Conservation (phyloP, 2,329 filamentous ascomycete species). For the Colletotrichum truncatum region DNA sequence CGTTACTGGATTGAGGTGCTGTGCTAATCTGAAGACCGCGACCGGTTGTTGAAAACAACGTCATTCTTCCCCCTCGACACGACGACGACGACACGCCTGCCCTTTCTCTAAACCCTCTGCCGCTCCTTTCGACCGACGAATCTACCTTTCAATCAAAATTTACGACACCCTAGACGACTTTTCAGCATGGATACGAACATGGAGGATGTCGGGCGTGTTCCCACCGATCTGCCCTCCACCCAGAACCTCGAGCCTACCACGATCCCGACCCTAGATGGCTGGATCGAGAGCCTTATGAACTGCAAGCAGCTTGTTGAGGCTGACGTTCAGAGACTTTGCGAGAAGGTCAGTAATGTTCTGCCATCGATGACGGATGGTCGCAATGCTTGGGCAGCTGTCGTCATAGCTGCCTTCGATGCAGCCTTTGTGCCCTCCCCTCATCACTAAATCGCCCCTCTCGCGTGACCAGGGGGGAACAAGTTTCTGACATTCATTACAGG, state of each 20-base stretch:
- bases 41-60: constrained; percentile 30
- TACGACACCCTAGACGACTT: constrained; percentile 14
- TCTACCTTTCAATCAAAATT: not conserved
- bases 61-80: constrained; percentile 24
- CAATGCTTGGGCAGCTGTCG: constrained; percentile 4
- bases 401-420: constrained; percentile 5
- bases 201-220: constrained; percentile 94
- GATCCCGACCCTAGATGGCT: constrained; percentile 93
- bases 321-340: constrained; percentile 96
- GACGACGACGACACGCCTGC: constrained; percentile 17
- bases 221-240: constrained; percentile 78
- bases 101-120: constrained; percentile 22
- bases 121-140: constrained; percentile 29
- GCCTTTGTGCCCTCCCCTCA: constrained; percentile 22
- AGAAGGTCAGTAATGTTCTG: constrained; percentile 75
- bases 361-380: not conserved
- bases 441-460: constrained; percentile 35
- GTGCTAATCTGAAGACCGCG: constrained; percentile 27
- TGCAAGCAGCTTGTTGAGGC: constrained; percentile 98
- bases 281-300: constrained; percentile 98
- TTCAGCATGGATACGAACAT: constrained; percentile 92
- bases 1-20: constrained; percentile 29
- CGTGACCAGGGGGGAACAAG: constrained; percentile 37
- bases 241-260: constrained; percentile 80
- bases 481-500: constrained; percentile 63